Percentiles rank a stretch among this genome's conserved stretches.
Conservation (phyloP, 2,329 filamentous ascomycete species). For the Ophiobolus disseminans region DNA sequence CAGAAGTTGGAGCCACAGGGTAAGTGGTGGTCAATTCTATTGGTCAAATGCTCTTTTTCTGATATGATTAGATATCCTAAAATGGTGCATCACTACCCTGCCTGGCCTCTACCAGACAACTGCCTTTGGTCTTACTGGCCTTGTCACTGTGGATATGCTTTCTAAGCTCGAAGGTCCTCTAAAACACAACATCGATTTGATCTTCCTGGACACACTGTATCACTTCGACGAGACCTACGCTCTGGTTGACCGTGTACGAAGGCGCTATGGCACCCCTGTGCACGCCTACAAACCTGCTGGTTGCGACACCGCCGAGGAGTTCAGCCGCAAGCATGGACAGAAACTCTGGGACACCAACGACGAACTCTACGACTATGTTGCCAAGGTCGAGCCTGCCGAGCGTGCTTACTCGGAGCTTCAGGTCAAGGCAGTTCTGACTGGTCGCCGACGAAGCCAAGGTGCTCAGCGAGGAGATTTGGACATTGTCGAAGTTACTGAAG, state of each 20-base stretch:
- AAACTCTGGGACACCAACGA: constrained; percentile 84
- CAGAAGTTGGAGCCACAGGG: constrained; percentile 83
- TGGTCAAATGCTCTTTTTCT: constrained; percentile 22
- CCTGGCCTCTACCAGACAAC: constrained; percentile 75
- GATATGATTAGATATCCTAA: constrained; percentile 72
- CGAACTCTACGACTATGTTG: constrained; percentile 94
- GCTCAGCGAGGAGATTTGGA: constrained; percentile 89
- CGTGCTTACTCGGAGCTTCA: constrained; percentile 86
- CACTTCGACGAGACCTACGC: constrained; percentile 60
- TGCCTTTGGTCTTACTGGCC: constrained; percentile 59
- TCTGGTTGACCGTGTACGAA: constrained; percentile 70
- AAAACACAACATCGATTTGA: constrained; percentile 60
- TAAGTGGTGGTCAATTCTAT: constrained; percentile 45
- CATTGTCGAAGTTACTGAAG: constrained; percentile 91
- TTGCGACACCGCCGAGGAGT: constrained; percentile 74
- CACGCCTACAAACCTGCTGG: constrained; percentile 91
- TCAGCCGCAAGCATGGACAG: constrained; percentile 81
- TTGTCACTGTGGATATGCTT: constrained; percentile 69
- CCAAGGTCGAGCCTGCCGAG: constrained; percentile 96
- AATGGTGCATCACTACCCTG: constrained; percentile 89
- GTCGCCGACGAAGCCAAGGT: constrained; percentile 88
- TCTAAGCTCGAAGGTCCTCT: constrained; percentile 72
- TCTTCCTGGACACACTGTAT: constrained; percentile 63
- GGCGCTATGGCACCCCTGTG: constrained; percentile 77
- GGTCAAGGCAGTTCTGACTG: constrained; percentile 90